Conservation (phyloP, 192 early-diverging fungal genomes). For the Phlyctochytrium arcticum region DNA sequence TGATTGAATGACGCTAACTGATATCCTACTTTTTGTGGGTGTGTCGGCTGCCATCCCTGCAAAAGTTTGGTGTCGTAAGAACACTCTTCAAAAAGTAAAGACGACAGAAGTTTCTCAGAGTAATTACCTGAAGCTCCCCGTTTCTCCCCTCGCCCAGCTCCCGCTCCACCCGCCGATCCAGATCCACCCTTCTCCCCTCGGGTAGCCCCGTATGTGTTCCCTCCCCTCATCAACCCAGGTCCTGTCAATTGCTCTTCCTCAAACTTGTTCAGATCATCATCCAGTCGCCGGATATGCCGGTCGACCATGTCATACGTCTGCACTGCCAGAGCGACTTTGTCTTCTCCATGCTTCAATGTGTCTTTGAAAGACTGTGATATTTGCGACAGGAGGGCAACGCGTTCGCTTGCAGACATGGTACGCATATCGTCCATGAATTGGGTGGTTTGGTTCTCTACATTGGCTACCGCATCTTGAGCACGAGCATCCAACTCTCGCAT, state of each 20-base stretch:
- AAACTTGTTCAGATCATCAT: constrained; percentile 87
- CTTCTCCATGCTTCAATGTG: constrained; percentile 81
- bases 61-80: neutral
- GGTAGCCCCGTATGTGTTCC: neutral
- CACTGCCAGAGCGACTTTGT: constrained; percentile 89
- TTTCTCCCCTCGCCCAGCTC: neutral
- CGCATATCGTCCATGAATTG: constrained; percentile 67
- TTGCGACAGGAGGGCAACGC: constrained; percentile 48
- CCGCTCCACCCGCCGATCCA: neutral
- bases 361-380: constrained; percentile 62
- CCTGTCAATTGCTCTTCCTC: constrained; percentile 73
- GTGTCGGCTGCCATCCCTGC: neutral
- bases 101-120: neutral
- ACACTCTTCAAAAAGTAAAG: neutral
- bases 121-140: too few relatives aligned
- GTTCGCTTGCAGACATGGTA: constrained; percentile 44
- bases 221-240: neutral
- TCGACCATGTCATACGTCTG: constrained; percentile 94
- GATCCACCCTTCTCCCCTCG: too few relatives aligned
- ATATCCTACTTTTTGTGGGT: neutral
- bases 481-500: constrained; percentile 89
- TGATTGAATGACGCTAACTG: too few relatives aligned
- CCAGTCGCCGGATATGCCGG: constrained; percentile 80
- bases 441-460: constrained; percentile 61
- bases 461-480: constrained; percentile 70